These are phyloP conservation scores for Claviceps sorghi DNA, from an alignment of 2,329 filamentous ascomycete genomes.

Conservation along the genomic window DNA sequence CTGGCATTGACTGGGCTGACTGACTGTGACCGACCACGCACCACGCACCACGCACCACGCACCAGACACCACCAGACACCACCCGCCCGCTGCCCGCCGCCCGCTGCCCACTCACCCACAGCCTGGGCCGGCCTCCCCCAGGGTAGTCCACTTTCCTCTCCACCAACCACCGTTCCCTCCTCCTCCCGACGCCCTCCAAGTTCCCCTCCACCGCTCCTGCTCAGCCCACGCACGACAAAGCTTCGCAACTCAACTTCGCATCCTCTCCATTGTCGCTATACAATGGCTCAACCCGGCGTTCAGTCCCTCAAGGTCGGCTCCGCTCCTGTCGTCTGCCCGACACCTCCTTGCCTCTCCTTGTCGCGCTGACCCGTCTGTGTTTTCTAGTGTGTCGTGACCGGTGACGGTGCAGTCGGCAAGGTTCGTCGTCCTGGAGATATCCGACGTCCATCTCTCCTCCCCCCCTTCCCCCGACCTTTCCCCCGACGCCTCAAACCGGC, in stretches of 20 bases:
- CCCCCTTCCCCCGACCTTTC: not conserved
- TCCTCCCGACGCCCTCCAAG: slow-evolving; percentile 1
- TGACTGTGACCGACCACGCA: too few relatives aligned
- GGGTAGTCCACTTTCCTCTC: not conserved
- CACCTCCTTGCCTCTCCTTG: slow-evolving; percentile 1
- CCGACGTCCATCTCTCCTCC: not conserved
- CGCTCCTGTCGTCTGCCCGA: not conserved
- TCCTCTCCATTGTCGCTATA: slow-evolving; percentile 4
- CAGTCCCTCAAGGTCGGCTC: slow-evolving; percentile 74
- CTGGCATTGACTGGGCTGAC: too few relatives aligned
- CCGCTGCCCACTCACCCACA: too few relatives aligned
- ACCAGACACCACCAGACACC: too few relatives aligned
- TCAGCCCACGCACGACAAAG: not conserved
- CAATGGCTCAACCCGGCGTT: slow-evolving; percentile 70
- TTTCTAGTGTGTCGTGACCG: slow-evolving; percentile 88
- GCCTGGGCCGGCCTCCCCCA: not conserved
- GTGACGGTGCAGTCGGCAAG: slow-evolving; percentile 98
- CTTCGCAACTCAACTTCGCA: not conserved
- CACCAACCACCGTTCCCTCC: slow-evolving; percentile 1
- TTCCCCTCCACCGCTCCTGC: slow-evolving; percentile 5
- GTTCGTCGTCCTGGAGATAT: slow-evolving; percentile 6
- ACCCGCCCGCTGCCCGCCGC: too few relatives aligned
- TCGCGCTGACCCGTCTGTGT: slow-evolving; percentile 12
- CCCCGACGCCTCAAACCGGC: not conserved
- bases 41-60: too few relatives aligned